Evolutionary conservation across 805 yeast genomes (phyloP).

Genomic region (Cyberlindnera mississippiensis): DNA sequence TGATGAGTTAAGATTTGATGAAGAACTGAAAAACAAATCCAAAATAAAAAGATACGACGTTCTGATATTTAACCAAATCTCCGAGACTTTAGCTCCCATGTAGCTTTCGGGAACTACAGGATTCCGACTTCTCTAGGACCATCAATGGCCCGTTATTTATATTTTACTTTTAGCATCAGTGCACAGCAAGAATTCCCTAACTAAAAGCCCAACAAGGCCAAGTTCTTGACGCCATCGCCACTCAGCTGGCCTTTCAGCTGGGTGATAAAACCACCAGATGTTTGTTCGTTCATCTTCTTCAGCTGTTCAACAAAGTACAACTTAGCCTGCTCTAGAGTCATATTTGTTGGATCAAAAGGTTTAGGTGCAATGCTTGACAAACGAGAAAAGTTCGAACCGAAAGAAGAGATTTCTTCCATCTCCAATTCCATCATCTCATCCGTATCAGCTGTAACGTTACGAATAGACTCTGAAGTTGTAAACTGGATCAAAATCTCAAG

Average conservation of each 20-base stretch:
- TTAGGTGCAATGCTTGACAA: constrained; percentile 58
- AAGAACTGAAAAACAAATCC: not conserved
- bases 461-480: constrained; percentile 35
- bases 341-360: constrained; percentile 60
- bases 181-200: not conserved
- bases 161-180: not conserved
- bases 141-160: too few species aligned
- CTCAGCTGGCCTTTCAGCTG: constrained; percentile 21
- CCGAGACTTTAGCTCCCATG: too few species aligned
- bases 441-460: constrained; percentile 29
- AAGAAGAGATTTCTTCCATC: constrained; percentile 69
- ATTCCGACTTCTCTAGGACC: too few species aligned
- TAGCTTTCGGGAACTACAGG: too few species aligned
- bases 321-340: constrained; percentile 17
- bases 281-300: constrained; percentile 17
- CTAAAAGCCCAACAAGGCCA: constrained; percentile 19
- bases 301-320: constrained; percentile 20
- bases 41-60: too few species aligned
- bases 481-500: constrained; percentile 41
- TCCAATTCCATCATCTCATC: constrained; percentile 42
- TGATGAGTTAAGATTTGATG: constrained; percentile 4
- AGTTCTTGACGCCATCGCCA: constrained; percentile 15
- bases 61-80: too few species aligned
- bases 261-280: constrained; percentile 17
- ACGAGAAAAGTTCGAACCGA: constrained; percentile 82